Base-by-base conservation (phyloP, 2,329 filamentous ascomycete species). In the Fusarium pseudonygamai region DNA sequence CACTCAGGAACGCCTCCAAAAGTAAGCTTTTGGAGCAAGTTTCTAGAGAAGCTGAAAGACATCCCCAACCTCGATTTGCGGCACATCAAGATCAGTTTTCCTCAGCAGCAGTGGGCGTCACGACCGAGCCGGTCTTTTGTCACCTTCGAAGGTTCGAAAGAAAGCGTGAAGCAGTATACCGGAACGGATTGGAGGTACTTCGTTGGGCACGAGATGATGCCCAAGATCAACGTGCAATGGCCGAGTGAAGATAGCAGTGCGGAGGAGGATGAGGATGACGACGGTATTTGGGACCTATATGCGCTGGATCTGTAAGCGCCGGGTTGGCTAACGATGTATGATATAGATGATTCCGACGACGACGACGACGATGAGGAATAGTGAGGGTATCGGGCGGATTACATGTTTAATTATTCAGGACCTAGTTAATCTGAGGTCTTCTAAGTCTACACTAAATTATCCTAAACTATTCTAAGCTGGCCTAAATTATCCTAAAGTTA, bases 111-210 rank as follows among this genome's bases (percentile, higher is more conserved):
- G 12, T 80, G 78, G 72, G 24, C 55, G 7, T 56, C 69, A 24
- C 69, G 71, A 1, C 60, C 61, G 6, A 40, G 26, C 9, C 30
- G 63, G 50, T 32, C 71, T 53, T 16, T 40, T 30, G n/a, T 71
- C 73, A 18, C 64, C 15, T 22, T 80, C 73, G 52, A 53, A 15
- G 66, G 49, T 16, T 49, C 64, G 16, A 63, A 40, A 11, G 47
- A 46, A 2, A 15, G 18, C 1, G 47, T 26, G 14, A 68, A 74
- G 18, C 60, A 78, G 26, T 83, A 83, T 56, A 78, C 76, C 2
- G 83, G 84, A 3, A 67, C 78, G 2, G 82, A 83, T 49, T 82
- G 82, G 78, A 79, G 72, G 58, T 77, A 80, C 32, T 84, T 81
- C 62, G 71, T 83, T 4, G 77, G 75, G 34, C 34, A 36, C 28